Percentiles rank a stretch among this genome's conserved stretches.
Conservation (phyloP, 352 stramenopile species). For the Globisporangium orthogonon region DNA sequence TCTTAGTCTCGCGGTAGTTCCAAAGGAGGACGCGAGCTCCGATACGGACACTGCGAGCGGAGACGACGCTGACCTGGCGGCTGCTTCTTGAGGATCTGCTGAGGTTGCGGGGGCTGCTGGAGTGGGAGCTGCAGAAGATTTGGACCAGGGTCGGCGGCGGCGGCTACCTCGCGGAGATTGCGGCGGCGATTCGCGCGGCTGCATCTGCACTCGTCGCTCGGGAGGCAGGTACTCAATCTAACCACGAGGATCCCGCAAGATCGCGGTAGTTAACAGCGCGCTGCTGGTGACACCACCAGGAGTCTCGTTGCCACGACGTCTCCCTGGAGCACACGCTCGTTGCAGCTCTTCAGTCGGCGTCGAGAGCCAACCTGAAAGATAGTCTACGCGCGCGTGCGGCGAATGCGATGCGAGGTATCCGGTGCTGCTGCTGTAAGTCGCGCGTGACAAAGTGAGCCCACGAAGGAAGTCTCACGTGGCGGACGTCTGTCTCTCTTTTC, state of each 20-base stretch:
- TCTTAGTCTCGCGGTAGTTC: background rate
- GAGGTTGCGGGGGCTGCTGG: background rate
- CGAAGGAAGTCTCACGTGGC: too few species aligned
- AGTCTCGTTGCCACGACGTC: too few species aligned
- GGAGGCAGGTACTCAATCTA: too few species aligned
- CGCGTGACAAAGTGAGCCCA: background rate
- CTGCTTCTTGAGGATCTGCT: background rate
- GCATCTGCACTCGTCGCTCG: background rate
- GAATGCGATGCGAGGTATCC: background rate
- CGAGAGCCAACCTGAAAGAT: too few species aligned
- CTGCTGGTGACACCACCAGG: too few species aligned
- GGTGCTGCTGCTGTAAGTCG: background rate
- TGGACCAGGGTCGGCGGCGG: background rate
- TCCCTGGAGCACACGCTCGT: too few species aligned
- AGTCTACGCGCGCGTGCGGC: too few species aligned
- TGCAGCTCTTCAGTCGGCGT: too few species aligned
- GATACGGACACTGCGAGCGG: constrained; percentile 13
- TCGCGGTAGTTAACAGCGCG: too few species aligned
- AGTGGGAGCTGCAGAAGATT: background rate
- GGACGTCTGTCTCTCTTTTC: background rate
- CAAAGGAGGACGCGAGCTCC: background rate
- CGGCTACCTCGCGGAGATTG: background rate
- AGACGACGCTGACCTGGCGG: background rate
- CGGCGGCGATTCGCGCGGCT: background rate
- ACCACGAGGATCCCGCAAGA: too few species aligned